These are phyloP conservation scores for Penicillium canescens DNA, from an alignment of 495 filamentous ascomycete genomes.

Conservation along the genomic window DNA sequence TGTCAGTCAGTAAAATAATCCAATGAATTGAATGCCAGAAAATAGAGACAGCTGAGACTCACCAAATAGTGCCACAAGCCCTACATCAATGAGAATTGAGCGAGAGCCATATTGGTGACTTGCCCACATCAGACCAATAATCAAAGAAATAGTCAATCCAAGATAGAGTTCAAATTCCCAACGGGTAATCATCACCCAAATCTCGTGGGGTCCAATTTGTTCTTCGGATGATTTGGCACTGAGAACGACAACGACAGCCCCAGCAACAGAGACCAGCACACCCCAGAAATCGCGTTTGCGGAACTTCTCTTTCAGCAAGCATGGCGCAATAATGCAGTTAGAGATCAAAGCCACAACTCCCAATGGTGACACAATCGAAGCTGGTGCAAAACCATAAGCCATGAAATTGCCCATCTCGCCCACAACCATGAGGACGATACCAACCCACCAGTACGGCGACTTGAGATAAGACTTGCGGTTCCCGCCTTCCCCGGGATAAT, in stretches of 20 bases:
- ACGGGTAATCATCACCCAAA: conserved; percentile 84
- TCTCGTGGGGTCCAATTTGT: conserved; percentile 86
- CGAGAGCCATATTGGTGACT: conserved; percentile 77
- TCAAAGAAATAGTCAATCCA: conserved; percentile 69
- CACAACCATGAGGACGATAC: conserved; percentile 86
- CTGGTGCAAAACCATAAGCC: conserved; percentile 97
- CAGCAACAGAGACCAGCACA: conserved; percentile 78
- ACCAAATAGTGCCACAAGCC: conserved; percentile 91
- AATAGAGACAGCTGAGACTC: conserved; percentile 27
- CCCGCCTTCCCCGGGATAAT: conserved; percentile 3
- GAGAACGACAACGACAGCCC: conserved; percentile 90
- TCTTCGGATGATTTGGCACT: conserved; percentile 88
- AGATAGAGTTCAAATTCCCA: conserved; percentile 93
- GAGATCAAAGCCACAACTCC: conserved; percentile 94
- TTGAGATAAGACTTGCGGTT: conserved; percentile 71
- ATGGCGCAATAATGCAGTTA: conserved; percentile 93
- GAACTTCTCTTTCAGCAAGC: conserved; percentile 87
- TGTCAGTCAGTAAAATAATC: conserved; percentile 25
- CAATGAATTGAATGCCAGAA: not conserved
- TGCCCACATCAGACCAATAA: conserved; percentile 73
- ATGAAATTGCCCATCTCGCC: conserved; percentile 96
- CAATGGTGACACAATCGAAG: conserved; percentile 94
- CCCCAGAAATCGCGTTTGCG: conserved; percentile 84
- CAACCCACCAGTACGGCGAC: conserved; percentile 94
- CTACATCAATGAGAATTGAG: conserved; percentile 90